These are phyloP conservation scores for Cryptomeria japonica DNA, from an alignment of 75 land plant species.

Conservation along the genomic window DNA sequence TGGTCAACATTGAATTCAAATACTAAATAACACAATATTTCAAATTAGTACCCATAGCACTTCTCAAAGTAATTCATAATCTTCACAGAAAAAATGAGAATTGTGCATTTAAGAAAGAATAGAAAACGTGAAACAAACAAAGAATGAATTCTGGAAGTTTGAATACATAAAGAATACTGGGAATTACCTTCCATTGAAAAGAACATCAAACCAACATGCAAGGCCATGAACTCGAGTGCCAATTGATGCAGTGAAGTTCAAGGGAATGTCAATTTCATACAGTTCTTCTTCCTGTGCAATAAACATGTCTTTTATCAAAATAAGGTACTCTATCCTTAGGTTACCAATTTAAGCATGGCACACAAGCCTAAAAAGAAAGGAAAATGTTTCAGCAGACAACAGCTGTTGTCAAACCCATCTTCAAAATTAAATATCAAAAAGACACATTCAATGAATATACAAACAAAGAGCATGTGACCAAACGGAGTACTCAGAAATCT, in stretches of 20 bases:
- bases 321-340: background rate
- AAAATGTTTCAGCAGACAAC: background rate
- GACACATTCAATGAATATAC: background rate
- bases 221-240: slow-evolving; percentile 92
- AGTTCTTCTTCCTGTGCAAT: slow-evolving; percentile 83
- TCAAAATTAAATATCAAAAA: background rate
- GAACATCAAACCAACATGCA: slow-evolving; percentile 99
- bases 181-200: slow-evolving; percentile 88
- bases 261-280: slow-evolving; percentile 88
- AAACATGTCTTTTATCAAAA: background rate
- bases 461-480: background rate
- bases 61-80: background rate
- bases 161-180: background rate
- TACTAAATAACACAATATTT: background rate
- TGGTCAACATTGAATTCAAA: background rate
- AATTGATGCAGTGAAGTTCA: slow-evolving; percentile 68
- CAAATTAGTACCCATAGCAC: background rate
- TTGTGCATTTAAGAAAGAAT: background rate
- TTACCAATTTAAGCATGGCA: background rate
- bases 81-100: background rate
- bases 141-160: background rate
- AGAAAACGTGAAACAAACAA: background rate
- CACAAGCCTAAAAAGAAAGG: background rate
- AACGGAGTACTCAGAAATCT: background rate
- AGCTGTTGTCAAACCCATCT: background rate